Conservation (phyloP, 352 stramenopile genomes). For the Pythium volutum region DNA sequence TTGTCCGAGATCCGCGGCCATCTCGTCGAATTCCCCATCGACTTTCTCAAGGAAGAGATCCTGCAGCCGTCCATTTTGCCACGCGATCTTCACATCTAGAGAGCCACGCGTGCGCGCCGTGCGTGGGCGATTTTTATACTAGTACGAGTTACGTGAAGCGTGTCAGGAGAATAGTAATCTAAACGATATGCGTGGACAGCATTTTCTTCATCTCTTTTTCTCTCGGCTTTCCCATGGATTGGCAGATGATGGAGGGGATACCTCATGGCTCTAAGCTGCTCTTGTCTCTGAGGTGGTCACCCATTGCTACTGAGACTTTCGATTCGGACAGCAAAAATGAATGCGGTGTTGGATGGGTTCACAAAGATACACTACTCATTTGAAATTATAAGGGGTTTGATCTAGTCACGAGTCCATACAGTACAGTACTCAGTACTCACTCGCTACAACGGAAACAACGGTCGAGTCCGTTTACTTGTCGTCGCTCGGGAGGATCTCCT, state of each 20-base stretch:
- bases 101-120: background rate
- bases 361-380: background rate
- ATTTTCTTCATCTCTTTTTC: background rate
- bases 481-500: slow-evolving; percentile 1
- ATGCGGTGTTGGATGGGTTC: background rate
- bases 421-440: background rate
- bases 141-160: too few species aligned
- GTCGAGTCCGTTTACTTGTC: slow-evolving; percentile 3
- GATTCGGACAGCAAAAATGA: background rate
- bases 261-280: too few species aligned
- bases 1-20: slow-evolving; percentile 82
- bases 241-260: too few species aligned
- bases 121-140: too few species aligned
- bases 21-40: slow-evolving; percentile 80
- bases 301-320: background rate
- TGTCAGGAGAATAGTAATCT: too few species aligned
- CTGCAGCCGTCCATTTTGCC: slow-evolving; percentile 81
- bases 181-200: background rate
- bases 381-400: background rate
- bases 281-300: too few species aligned
- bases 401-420: background rate
- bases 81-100: slow-evolving; percentile 84
- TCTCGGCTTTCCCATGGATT: too few species aligned
- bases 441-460: background rate
- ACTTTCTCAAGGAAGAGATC: slow-evolving; percentile 84